phyloP scores from a whole-genome alignment of 495 filamentous ascomycete genomes.

The Cercophora samala region DNA sequence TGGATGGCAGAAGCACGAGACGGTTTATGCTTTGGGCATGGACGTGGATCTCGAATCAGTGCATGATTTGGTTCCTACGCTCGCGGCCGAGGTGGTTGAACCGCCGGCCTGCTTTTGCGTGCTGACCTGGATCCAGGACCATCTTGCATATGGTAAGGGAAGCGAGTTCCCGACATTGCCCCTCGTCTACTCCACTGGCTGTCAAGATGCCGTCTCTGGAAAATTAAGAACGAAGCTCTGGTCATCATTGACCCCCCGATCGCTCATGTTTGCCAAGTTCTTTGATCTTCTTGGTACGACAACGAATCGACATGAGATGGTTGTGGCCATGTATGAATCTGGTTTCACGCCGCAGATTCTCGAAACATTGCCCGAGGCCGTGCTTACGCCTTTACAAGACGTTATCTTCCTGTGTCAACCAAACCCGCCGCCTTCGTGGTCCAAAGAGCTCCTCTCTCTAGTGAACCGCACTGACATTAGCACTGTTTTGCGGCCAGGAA shows the following conservation, averaged over 20 bases:
- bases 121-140: slow-evolving; percentile 62
- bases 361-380: slow-evolving; percentile 79
- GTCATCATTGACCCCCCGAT: slow-evolving; percentile 52
- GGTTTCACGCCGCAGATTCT: slow-evolving; percentile 57
- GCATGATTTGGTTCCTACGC: slow-evolving; percentile 12
- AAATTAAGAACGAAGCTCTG: slow-evolving; percentile 24
- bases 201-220: slow-evolving; percentile 7
- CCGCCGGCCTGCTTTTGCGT: slow-evolving; percentile 65
- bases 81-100: slow-evolving; percentile 40
- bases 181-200: slow-evolving; percentile 41
- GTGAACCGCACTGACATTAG: slow-evolving; percentile 80
- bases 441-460: slow-evolving; percentile 62
- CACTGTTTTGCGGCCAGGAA: slow-evolving; percentile 58
- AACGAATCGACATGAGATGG: slow-evolving; percentile 45
- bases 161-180: slow-evolving; percentile 59
- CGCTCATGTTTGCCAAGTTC: slow-evolving; percentile 60
- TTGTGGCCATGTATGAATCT: slow-evolving; percentile 59
- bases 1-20: slow-evolving; percentile 72
- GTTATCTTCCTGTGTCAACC: slow-evolving; percentile 78
- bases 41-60: slow-evolving; percentile 21
- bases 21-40: slow-evolving; percentile 69
- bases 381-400: slow-evolving; percentile 75
- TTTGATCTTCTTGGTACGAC: slow-evolving; percentile 40
- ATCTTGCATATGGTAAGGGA: slow-evolving; percentile 49
- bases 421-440: slow-evolving; percentile 75